phyloP scores from a whole-genome alignment of 1,284 basidiomycete genomes.

The Cerioporus squamosus region DNA sequence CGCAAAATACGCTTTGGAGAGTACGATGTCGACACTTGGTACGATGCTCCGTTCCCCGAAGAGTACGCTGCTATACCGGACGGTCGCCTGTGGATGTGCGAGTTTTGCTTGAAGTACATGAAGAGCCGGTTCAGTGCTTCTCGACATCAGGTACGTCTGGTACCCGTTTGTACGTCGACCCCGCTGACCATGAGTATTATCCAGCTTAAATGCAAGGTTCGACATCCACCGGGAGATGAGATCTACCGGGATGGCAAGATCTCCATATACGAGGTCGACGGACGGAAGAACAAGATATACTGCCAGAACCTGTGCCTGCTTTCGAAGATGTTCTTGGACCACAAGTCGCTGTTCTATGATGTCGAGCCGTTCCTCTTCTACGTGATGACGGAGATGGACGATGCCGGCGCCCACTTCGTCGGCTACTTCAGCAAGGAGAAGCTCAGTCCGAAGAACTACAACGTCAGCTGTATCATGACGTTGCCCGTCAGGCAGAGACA shows the following conservation, averaged over 20 bases:
- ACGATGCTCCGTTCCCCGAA: slow-evolving; percentile 98
- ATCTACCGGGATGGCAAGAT: slow-evolving; percentile 92
- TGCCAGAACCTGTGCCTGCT: slow-evolving; percentile 99
- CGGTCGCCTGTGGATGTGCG: slow-evolving; percentile 95
- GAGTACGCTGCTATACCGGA: slow-evolving; percentile 95
- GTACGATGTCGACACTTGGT: slow-evolving; percentile 98
- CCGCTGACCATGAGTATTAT: background rate
- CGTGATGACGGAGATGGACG: slow-evolving; percentile 93
- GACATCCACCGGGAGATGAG: slow-evolving; percentile 97
- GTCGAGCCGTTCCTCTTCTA: slow-evolving; percentile 99
- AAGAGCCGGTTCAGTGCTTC: slow-evolving; percentile 90
- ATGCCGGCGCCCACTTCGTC: slow-evolving; percentile 90
- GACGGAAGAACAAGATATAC: slow-evolving; percentile 99
- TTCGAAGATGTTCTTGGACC: slow-evolving; percentile 99
- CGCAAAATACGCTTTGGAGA: slow-evolving; percentile 91
- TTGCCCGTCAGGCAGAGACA: slow-evolving; percentile 93
- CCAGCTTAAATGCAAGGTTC: slow-evolving; percentile 92
- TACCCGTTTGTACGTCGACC: background rate
- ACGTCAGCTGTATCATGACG: slow-evolving; percentile 99
- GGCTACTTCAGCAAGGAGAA: slow-evolving; percentile 99
- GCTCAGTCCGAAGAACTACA: slow-evolving; percentile 92
- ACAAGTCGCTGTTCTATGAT: slow-evolving; percentile 99
- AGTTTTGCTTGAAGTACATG: slow-evolving; percentile 99
- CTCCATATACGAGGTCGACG: slow-evolving; percentile 98
- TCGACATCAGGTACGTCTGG: slow-evolving; percentile 78